Conservation (phyloP, 805 yeast genomes). For the Nakazawaea holstii region DNA sequence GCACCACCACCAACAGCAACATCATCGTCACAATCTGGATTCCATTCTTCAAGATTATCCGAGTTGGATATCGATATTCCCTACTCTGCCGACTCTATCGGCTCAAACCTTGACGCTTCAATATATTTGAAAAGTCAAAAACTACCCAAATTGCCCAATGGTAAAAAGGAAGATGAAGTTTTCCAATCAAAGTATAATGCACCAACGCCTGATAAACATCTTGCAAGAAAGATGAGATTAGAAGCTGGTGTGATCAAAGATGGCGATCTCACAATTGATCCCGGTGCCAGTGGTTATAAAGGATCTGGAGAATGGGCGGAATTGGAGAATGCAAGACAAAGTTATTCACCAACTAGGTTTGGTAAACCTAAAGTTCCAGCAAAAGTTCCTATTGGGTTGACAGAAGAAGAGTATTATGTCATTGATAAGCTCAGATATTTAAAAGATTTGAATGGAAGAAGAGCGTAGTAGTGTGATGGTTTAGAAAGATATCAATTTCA, state of each 20-base stretch:
- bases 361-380: conserved; percentile 13
- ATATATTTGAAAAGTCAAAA: conserved; percentile 4
- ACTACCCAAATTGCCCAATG: conserved; percentile 5
- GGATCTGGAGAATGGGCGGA: conserved; percentile 13
- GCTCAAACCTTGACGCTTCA: not conserved
- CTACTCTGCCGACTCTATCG: conserved; percentile 11
- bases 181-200: conserved; percentile 33
- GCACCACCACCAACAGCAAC: not conserved
- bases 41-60: not conserved
- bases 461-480: not conserved
- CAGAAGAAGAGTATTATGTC: conserved; percentile 12
- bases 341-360: conserved; percentile 6
- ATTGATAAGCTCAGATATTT: conserved; percentile 7
- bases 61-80: conserved; percentile 6
- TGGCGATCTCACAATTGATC: conserved; percentile 12
- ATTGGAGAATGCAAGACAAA: not conserved
- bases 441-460: conserved; percentile 10
- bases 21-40: not conserved
- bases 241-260: conserved; percentile 8
- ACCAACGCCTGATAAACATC: conserved; percentile 38
- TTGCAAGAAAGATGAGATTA: conserved; percentile 6
- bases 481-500: no score
- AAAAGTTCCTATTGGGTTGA: conserved; percentile 13
- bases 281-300: conserved; percentile 11
- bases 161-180: conserved; percentile 24